Base-by-base conservation (phyloP, 148 eudicot species). In the Chenopodium album region DNA sequence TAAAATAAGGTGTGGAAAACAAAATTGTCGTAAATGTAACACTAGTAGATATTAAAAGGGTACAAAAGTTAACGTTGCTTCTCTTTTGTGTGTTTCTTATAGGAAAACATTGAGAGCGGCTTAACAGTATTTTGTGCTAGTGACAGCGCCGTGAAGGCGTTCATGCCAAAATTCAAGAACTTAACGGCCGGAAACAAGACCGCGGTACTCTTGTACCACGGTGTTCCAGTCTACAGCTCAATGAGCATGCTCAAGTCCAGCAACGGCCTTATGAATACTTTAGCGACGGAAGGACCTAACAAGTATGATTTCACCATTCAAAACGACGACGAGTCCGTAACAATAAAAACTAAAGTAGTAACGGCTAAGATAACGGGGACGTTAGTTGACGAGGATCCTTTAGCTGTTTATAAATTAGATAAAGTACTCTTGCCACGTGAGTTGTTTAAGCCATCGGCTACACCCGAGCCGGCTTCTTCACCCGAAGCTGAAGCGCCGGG, bases 141-240 rank as follows among this genome's bases (percentile, higher is more conserved):
- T 14, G 98, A 92, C 68, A 84, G 46, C n/a, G 92, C 85, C 4
- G 19, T 94, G 14, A 87, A 82, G 1, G 71, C 81, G 0, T 92
- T 94, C 83, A 86, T 90, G 91, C 94, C 98, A 9, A 92, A 88
- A 71, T 94, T 87, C 88, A 91, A 89, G 71, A 92, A 92, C 73
- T 63, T 94, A 68, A 92, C 95, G 1, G 83, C 76, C 7, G 86
- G 82, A 0, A 90, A 86, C 47, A 86, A 94, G 56, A 56, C 66
- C 34, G 71, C 93, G 17, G 13, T 94, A 16, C 48, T 92, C 19
- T 56, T 89, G 1, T 94, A 88, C 63, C 98, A 94, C 79, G 98
- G 91, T 4, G 82, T 92, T 0, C 94, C 98, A 44, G 88, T 88
- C 1, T 94, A 92, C 71, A 85, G 88, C 69, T 92, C 95, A 6